Evolutionary conservation across 495 filamentous ascomycete genomes (phyloP).

Genomic region (Ascobolus immersus): DNA sequence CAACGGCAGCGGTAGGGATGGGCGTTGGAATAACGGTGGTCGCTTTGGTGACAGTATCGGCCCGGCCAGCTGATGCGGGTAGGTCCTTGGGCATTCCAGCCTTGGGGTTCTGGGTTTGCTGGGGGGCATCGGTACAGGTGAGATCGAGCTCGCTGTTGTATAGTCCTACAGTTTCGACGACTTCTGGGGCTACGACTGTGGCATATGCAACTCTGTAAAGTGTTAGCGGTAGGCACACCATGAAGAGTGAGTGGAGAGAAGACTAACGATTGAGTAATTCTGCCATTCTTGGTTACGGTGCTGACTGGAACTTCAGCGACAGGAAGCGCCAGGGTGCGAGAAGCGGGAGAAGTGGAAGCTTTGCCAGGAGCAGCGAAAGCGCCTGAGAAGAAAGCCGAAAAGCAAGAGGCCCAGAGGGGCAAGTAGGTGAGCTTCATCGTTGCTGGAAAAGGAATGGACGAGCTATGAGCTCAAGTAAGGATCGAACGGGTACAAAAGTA

Average conservation of each 20-base stretch:
- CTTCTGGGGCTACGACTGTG: background rate
- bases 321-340: background rate
- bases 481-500: no score
- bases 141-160: background rate
- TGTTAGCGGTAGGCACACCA: background rate
- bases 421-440: conserved; percentile 2
- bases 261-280: background rate
- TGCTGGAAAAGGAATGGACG: conserved; percentile 1
- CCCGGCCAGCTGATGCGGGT: background rate
- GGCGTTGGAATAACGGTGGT: conserved; percentile 17
- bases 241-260: background rate
- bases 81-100: background rate
- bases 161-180: background rate
- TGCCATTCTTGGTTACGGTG: background rate
- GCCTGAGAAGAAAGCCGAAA: conserved; percentile 3
- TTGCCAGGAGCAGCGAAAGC: conserved; percentile 1
- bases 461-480: no score
- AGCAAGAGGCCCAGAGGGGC: background rate
- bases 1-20: conserved; percentile 22
- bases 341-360: conserved; percentile 3
- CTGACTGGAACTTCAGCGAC: background rate
- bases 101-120: background rate
- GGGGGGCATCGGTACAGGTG: background rate
- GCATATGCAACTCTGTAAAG: background rate
- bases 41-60: conserved; percentile 4